phyloP scores from a whole-genome alignment of 2,329 filamentous ascomycete genomes.

The Knufia fluminis region DNA sequence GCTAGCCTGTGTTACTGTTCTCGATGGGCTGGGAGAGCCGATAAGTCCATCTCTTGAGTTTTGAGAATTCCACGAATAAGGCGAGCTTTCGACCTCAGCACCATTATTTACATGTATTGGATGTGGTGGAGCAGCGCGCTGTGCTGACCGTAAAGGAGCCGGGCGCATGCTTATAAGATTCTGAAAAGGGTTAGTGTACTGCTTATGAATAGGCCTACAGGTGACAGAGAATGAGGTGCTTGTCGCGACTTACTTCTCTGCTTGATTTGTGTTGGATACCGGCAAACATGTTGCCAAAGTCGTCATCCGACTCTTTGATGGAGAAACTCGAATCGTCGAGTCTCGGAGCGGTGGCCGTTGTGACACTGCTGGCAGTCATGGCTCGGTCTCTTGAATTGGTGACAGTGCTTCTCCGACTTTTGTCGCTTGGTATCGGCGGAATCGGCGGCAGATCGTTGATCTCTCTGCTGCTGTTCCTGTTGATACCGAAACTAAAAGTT shows the following conservation, averaged over 20 bases:
- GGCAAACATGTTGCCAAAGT: conserved; percentile 46
- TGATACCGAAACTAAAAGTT: conserved; percentile 46
- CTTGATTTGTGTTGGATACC: conserved; percentile 30
- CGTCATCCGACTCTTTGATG: conserved; percentile 33
- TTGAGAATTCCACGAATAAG: conserved; percentile 45
- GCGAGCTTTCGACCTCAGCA: conserved; percentile 38
- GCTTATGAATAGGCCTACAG: neutral
- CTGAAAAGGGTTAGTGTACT: conserved; percentile 2
- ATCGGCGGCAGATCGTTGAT: conserved; percentile 15
- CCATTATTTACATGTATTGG: conserved; percentile 39
- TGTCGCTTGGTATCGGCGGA: conserved; percentile 9
- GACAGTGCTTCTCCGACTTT: conserved; percentile 4
- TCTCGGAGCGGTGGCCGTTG: conserved; percentile 43
- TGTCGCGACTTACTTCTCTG: conserved; percentile 5
- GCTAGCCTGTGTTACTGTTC: conserved; percentile 23
- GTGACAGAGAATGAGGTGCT: neutral
- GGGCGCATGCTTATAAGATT: neutral
- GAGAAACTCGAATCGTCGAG: conserved; percentile 38
- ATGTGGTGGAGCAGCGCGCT: conserved; percentile 25
- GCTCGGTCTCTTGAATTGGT: conserved; percentile 35
- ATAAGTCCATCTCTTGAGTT: conserved; percentile 44
- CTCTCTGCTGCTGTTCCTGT: conserved; percentile 26
- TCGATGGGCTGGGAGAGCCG: conserved; percentile 28
- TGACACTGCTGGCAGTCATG: conserved; percentile 44
- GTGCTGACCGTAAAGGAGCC: conserved; percentile 4